Base-by-base conservation (phyloP, 768 basidiomycete genomes). In the Tylopilus sp. region DNA sequence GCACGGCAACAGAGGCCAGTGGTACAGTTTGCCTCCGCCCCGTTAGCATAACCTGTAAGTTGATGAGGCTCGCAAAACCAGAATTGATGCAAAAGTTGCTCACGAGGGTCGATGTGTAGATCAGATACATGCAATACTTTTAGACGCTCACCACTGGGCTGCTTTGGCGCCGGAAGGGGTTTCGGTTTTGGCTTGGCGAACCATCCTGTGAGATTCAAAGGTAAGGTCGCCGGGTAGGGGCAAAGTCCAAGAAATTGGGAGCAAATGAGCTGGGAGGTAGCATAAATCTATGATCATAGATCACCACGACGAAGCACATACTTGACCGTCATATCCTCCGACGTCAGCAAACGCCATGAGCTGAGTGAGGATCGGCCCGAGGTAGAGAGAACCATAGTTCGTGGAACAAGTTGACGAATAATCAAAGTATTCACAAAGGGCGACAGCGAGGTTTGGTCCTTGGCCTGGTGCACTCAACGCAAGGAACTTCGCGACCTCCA, bases 91-190 rank as follows among this genome's bases (percentile, higher is more conserved):
- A 23, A 18, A 21, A 20, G 22, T 18, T 15, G 59, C 77, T 44
- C 57, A 85, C 86, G 77, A 35, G 87, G 83, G 65, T 90, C 88
- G 45, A 91, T 68, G 64, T 89, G 88, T 50, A 87, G 73, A 60
- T 90, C 88, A 1, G 86, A 87, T n/a, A 91, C 50, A 62, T 90
- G 88, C 51, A 91, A 67, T 0, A 89, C 81, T 63, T 86, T 88
- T 39, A 88, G 69, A 33, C 80, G 74, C 59, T 86, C 67, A 12
- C 86, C 86, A 40, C 80, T 86, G 15, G 78, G 76, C 62, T 75
- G 73, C 64, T 76, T 85, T 0, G 75, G 73, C 9, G 72, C 53
- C n/a, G 85, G 85, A 12, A 83, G 75, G 4, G 82, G 82, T 25
- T 77, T 75, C 1, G 88, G 88, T 63, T 90, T 91, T 3, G 86